These are phyloP conservation scores for Cryptosporidium sp. DNA, from an alignment of 169 alveolate species.

Conservation along the genomic window DNA sequence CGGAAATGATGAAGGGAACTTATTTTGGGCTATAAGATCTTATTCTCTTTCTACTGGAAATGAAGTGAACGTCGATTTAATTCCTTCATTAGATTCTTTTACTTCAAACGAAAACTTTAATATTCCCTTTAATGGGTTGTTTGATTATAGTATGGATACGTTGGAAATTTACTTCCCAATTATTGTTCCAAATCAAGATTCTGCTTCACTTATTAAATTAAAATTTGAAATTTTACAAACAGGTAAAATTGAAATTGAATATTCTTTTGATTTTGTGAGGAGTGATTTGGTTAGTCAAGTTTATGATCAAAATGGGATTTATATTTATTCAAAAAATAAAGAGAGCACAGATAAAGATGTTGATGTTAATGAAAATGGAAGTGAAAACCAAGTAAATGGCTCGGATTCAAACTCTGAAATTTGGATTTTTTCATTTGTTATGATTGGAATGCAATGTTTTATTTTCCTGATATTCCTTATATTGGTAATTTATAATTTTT, in stretches of 20 bases:
- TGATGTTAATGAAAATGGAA: neutral
- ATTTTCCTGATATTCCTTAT: constrained; percentile 14
- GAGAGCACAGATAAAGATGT: neutral
- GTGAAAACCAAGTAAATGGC: neutral
- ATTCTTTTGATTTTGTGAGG: constrained; percentile 1
- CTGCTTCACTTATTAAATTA: constrained; percentile 16
- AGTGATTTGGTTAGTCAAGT: constrained; percentile 33
- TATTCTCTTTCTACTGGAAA: constrained; percentile 29
- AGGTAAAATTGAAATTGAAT: constrained; percentile 21
- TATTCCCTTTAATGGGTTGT: constrained; percentile 34
- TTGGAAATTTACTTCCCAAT: constrained; percentile 49
- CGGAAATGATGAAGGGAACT: constrained; percentile 40
- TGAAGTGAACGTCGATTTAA: constrained; percentile 23
- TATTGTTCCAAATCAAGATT: constrained; percentile 3
- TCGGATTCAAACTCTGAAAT: neutral
- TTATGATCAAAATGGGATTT: neutral
- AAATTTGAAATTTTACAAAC: constrained; percentile 24
- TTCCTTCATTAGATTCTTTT: constrained; percentile 9
- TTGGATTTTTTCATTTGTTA: constrained; percentile 10
- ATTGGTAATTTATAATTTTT: constrained; percentile 10
- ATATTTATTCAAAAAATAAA: neutral
- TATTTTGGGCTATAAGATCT: constrained; percentile 50
- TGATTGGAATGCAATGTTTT: constrained; percentile 24
- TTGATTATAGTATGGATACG: constrained; percentile 39
- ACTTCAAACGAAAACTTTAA: neutral